Percentiles rank a stretch among this genome's conserved stretches.
Conservation (phyloP, 2,329 filamentous ascomycete species). For the Arthrocladium fulminans region DNA sequence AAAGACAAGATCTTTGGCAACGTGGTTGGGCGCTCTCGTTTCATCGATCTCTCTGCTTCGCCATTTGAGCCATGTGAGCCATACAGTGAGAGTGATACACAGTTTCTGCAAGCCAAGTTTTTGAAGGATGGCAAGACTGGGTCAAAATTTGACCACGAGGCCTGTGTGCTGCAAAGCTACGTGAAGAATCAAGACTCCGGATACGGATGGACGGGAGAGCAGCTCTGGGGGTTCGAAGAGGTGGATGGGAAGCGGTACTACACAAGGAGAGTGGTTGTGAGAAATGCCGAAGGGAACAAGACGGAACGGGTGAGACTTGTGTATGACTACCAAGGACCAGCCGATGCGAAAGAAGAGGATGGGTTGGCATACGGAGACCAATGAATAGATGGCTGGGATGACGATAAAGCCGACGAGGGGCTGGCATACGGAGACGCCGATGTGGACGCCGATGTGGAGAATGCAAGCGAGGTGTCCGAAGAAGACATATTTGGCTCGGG, state of each 20-base stretch:
- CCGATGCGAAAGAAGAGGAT: conserved; percentile 13
- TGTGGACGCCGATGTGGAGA: background rate
- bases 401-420: background rate
- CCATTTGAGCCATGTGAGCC: conserved; percentile 35
- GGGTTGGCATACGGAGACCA: conserved; percentile 18
- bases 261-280: conserved; percentile 35
- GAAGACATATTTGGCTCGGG: background rate
- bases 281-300: conserved; percentile 27
- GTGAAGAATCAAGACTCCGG: conserved; percentile 38
- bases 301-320: conserved; percentile 33
- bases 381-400: conserved; percentile 9
- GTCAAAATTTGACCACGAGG: conserved; percentile 51
- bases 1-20: conserved; percentile 71
- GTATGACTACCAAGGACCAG: conserved; percentile 29
- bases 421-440: conserved; percentile 1
- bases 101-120: conserved; percentile 34
- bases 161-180: conserved; percentile 42
- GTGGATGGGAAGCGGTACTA: conserved; percentile 34
- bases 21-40: conserved; percentile 51
- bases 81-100: conserved; percentile 31
- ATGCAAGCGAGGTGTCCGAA: background rate
- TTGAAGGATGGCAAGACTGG: conserved; percentile 48
- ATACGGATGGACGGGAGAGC: conserved; percentile 43
- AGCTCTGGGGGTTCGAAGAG: conserved; percentile 41
- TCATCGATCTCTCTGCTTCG: conserved; percentile 12